Conservation (phyloP, 2,329 filamentous ascomycete species). For the Xylariaceae sp. region DNA sequence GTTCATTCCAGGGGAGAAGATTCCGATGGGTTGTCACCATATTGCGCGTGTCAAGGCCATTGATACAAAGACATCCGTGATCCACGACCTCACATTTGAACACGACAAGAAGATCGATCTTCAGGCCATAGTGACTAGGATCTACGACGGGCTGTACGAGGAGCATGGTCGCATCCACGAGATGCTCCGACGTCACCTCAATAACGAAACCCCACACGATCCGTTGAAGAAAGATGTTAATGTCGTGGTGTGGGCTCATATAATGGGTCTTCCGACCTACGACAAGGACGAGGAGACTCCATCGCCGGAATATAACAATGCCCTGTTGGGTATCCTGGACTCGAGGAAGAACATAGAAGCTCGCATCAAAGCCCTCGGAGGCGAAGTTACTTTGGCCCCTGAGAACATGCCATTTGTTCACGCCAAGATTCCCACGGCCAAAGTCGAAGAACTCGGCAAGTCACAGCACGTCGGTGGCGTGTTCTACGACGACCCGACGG, state of each 20-base stretch:
- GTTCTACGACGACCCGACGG: background rate
- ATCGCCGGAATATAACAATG: background rate
- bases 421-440: background rate
- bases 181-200: background rate
- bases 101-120: background rate
- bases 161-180: background rate
- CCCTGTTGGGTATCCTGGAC: background rate
- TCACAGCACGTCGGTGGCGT: background rate
- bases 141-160: background rate
- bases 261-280: background rate
- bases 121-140: background rate
- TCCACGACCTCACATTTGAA: background rate
- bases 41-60: background rate
- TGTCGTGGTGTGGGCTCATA: background rate
- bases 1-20: background rate
- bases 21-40: background rate
- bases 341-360: background rate
- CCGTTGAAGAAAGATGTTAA: background rate
- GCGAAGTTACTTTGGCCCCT: background rate
- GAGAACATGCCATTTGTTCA: background rate
- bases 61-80: background rate
- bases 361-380: background rate
- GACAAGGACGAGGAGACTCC: background rate
- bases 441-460: background rate
- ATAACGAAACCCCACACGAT: background rate